A percentile compares a stretch with the other conserved stretches of the same genome.
phyloP scores from a whole-genome alignment of 169 alveolate species.

The Sarcocystis neurona region DNA sequence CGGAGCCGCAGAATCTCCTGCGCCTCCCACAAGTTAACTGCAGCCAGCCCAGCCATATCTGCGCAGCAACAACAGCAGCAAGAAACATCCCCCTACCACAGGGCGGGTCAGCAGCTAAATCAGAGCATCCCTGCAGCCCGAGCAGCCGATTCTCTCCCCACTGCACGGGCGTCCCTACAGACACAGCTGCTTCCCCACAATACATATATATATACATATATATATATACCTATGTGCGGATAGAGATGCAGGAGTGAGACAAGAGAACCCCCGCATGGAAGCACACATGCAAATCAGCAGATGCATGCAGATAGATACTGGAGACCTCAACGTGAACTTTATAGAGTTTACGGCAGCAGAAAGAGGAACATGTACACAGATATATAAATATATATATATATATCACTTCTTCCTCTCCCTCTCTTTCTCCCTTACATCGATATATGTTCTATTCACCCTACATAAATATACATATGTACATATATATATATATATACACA shows the following conservation, averaged over 20 bases:
- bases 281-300: not conserved
- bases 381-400: too few relatives aligned
- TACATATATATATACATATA: not conserved
- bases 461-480: too few relatives aligned
- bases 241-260: not conserved
- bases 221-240: not conserved
- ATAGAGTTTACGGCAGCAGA: too few relatives aligned
- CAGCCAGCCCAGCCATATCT: conserved; percentile 58
- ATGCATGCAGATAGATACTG: too few relatives aligned
- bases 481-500: too few relatives aligned
- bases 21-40: conserved; percentile 54
- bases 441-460: too few relatives aligned
- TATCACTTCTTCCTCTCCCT: too few relatives aligned
- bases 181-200: not conserved
- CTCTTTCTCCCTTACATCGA: too few relatives aligned
- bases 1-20: conserved; percentile 26
- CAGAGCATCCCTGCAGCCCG: not conserved
- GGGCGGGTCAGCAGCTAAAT: too few relatives aligned
- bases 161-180: not conserved
- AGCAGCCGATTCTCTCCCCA: not conserved
- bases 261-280: not conserved
- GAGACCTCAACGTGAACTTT: too few relatives aligned
- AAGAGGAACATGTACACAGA: too few relatives aligned
- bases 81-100: not conserved
- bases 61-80: not conserved